Conservation (phyloP, 2,329 filamentous ascomycete genomes). For the Colletotrichum tamarilloi region DNA sequence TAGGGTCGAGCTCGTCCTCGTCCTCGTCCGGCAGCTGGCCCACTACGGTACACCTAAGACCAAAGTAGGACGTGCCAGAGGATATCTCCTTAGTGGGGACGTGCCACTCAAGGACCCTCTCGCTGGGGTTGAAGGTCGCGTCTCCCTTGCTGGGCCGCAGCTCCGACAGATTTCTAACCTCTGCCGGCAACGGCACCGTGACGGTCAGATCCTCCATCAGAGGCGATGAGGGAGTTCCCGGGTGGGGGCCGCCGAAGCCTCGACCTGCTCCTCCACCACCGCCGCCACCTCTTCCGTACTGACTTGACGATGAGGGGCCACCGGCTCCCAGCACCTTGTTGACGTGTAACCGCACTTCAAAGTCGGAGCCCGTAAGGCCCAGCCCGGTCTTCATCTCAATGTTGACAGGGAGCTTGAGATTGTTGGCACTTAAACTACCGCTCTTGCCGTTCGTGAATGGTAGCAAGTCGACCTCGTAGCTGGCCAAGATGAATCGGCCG, state of each 20-base stretch:
- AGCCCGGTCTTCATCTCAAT: slow-evolving; percentile 86
- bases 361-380: slow-evolving; percentile 81
- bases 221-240: slow-evolving; percentile 68
- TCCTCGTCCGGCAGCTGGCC: slow-evolving; percentile 68
- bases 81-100: slow-evolving; percentile 82
- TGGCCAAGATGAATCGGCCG: slow-evolving; percentile 90
- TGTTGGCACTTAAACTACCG: slow-evolving; percentile 66
- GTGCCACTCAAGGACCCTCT: slow-evolving; percentile 82
- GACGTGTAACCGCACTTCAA: slow-evolving; percentile 84
- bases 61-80: slow-evolving; percentile 74
- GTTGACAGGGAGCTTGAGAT: slow-evolving; percentile 82
- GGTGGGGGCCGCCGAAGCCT: slow-evolving; percentile 58
- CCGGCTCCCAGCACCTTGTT: slow-evolving; percentile 67
- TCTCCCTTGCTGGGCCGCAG: slow-evolving; percentile 85
- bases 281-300: slow-evolving; percentile 55
- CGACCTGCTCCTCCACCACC: slow-evolving; percentile 48
- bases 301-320: slow-evolving; percentile 47
- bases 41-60: slow-evolving; percentile 82
- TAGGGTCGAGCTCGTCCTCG: slow-evolving; percentile 60
- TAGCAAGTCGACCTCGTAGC: slow-evolving; percentile 92
- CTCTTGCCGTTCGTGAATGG: slow-evolving; percentile 73
- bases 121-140: slow-evolving; percentile 81
- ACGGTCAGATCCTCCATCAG: slow-evolving; percentile 81
- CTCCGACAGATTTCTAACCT: slow-evolving; percentile 86
- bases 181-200: slow-evolving; percentile 80